phyloP scores from a whole-genome alignment of 306 rosid genomes.

The Dalbergia cultrata region DNA sequence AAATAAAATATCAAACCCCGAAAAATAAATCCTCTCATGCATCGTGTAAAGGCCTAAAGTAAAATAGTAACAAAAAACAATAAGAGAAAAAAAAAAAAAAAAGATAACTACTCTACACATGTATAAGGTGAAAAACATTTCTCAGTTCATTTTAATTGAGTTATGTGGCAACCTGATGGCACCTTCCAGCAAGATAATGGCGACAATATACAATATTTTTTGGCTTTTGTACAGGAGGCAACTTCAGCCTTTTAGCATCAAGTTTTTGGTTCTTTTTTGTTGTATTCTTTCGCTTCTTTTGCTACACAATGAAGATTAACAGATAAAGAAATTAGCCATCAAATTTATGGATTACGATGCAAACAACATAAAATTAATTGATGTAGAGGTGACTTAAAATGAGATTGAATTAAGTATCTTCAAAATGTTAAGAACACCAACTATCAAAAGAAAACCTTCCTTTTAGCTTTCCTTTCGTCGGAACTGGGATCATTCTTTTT shows the following conservation, averaged over 20 bases:
- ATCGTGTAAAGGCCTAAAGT: background rate
- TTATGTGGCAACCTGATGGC: conserved; percentile 70
- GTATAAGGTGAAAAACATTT: conserved; percentile 21
- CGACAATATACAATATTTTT: conserved; percentile 69
- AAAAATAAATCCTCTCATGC: background rate
- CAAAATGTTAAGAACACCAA: conserved; percentile 17
- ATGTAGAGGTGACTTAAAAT: conserved; percentile 22
- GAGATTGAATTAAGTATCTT: conserved; percentile 15
- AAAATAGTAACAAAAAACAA: conserved; percentile 15
- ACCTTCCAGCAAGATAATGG: conserved; percentile 77
- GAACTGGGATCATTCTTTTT: conserved; percentile 62
- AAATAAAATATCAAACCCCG: conserved; percentile 30
- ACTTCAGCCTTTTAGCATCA: conserved; percentile 79
- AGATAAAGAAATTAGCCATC: conserved; percentile 16
- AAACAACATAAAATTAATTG: conserved; percentile 3
- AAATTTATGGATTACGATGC: background rate
- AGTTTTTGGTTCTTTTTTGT: conserved; percentile 74
- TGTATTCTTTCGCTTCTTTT: conserved; percentile 70
- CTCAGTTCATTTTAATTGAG: conserved; percentile 16
- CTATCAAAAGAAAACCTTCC: conserved; percentile 60
- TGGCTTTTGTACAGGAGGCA: conserved; percentile 61
- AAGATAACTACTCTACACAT: conserved; percentile 6
- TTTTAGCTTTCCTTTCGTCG: conserved; percentile 65
- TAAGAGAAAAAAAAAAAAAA: no score
- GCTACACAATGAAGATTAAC: conserved; percentile 55